Base-by-base conservation (phyloP, 2,329 filamentous ascomycete genomes). In the Sodiomyces alkalinus region DNA sequence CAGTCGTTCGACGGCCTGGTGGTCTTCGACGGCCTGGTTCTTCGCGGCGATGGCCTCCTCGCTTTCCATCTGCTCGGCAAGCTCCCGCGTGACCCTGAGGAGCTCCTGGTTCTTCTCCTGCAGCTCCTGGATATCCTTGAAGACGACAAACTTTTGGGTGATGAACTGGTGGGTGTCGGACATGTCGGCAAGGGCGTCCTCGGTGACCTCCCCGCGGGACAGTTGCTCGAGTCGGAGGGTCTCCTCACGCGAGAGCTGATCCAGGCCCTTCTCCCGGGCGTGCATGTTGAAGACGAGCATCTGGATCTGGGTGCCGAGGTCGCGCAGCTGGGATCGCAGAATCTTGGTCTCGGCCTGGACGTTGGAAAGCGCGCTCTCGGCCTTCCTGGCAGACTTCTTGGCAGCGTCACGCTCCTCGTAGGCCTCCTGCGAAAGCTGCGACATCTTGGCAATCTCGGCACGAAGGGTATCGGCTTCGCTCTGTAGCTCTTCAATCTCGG, bases 81-180 rank as follows among this genome's bases (percentile, higher is more conserved):
- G 63, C 39, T 92, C 74, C 21, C 87, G 74, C 4, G 85, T 80
- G 40, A 92, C 74, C 27, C 77, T 74, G 15, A 94, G 62, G 13
- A 94, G 65, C 38, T 90, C 79, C 35, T 79, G 65, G 39, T 98
- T 96, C 60, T 92, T 85, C 33, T 79, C 68, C 46, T 94, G 85
- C 7, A 98, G 61, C 30, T 92, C 80, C 33, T 71, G 64, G 21
- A 94, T 72, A 39, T 85, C 76, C 43, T 80, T 83, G 68, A 92
- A 98, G 1, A 85, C 73, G 7, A 86, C 80, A n/a, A 96, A 62
- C 35, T 86, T 78, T 44, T 90, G 73, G 17, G 80, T 90, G 42
- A 98, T 93, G 50, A 93, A 78, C 32, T 75, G 76, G 42, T 87
- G 82, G 1, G 86, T 92, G 37, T 85, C 79, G 5, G 80, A 86